Evolutionary conservation across 768 basidiomycete genomes (phyloP), one percentile per base, ranked within the genome.

Genomic region (Collybiopsis confluens): DNA sequence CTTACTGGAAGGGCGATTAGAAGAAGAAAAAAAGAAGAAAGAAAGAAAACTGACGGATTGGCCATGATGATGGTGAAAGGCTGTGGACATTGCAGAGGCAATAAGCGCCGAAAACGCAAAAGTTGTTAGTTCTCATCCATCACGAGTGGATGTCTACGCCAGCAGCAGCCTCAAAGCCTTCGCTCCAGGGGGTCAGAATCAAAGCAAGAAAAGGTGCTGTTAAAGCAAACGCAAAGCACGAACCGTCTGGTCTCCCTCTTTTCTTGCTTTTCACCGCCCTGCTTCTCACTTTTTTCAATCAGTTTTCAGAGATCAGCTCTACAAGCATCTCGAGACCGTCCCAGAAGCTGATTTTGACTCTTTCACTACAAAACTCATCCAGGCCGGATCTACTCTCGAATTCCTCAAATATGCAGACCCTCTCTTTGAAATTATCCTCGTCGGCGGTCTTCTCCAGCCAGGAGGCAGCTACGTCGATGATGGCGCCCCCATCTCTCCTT

Each of bases 341-440:
- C 78, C 81, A 21, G 78, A 79, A 53, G 80, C 77, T 68, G 92
- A 94, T 65, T 94, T 92, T 68, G 93, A 96, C 60, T 76, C 81
- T 11, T 85, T 88, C 68, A 71, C 86, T 42, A 79, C 83, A 64
- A 92, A 92, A 72, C 83, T 99, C 64, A 81, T 93, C 61, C 88
- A 90, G 70, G 94, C 95, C 54, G 96, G 95, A 40, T 84, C 88
- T 23, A 86, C 90, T 45, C 88, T 99, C 69, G 97, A 99, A 73
- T 88, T 85, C 65, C 85, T 95, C 71, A 97, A 97, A 76, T 98
- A 98, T 86, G 90, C 92, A 72, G 94, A 97, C 63, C 81, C 88
- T 53, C 86, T 98, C 63, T 98, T 97, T 72, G 95, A 99, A 73
- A 83, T 97, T 75, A 80, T 98, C 67, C 82, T 99, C 64, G 88